Percentiles rank a stretch among this genome's conserved stretches.
phyloP scores from a whole-genome alignment of 495 filamentous ascomycete genomes.

The Lichenothelia convexa region DNA sequence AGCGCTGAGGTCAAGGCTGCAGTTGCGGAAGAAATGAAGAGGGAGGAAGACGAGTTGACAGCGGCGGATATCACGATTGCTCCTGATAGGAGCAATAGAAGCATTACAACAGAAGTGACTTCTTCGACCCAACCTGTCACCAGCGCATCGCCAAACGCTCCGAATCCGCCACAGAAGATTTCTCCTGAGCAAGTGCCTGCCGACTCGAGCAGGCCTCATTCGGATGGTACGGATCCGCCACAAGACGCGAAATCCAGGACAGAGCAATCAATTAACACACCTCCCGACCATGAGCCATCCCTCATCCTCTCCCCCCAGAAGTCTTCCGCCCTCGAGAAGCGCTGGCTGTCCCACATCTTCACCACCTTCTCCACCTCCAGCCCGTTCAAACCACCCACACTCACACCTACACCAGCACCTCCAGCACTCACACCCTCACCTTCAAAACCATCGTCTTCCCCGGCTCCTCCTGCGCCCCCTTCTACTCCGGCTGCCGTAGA shows the following conservation, averaged over 20 bases:
- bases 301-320: slow-evolving; percentile 36
- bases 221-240: background rate
- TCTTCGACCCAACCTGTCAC: background rate
- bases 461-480: too few relatives aligned
- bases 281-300: background rate
- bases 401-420: too few relatives aligned
- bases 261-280: background rate
- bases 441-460: slow-evolving; percentile 1
- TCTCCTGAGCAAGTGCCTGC: background rate
- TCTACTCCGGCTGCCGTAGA: too few relatives aligned
- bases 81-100: background rate
- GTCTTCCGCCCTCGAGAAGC: slow-evolving; percentile 41
- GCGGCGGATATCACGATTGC: slow-evolving; percentile 3
- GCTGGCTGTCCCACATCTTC: slow-evolving; percentile 33
- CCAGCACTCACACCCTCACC: background rate
- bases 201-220: background rate
- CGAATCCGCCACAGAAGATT: background rate
- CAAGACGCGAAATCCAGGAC: background rate
- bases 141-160: background rate
- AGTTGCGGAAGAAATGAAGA: slow-evolving; percentile 37
- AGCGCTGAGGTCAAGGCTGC: slow-evolving; percentile 42
- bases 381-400: too few relatives aligned
- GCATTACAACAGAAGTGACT: background rate
- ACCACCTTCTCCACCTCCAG: background rate
- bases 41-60: slow-evolving; percentile 24